phyloP scores from a whole-genome alignment of 2,329 filamentous ascomycete genomes.

The Rosellinia necatrix region DNA sequence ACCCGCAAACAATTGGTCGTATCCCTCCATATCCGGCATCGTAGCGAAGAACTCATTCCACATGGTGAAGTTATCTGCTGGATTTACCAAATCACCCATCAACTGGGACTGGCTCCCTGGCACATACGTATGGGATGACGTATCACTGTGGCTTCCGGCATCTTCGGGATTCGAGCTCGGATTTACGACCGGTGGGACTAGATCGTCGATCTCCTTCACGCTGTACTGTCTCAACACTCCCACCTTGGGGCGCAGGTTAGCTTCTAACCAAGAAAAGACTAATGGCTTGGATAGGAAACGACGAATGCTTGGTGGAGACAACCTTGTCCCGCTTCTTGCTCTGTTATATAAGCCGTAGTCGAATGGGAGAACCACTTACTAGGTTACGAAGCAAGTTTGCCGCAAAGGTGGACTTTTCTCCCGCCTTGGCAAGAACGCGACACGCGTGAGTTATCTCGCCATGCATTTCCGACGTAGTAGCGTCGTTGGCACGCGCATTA shows the following conservation, averaged over 20 bases:
- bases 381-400: constrained; percentile 29
- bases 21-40: constrained; percentile 25
- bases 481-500: neutral
- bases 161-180: neutral
- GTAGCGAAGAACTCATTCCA: constrained; percentile 31
- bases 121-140: neutral
- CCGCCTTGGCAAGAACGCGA: constrained; percentile 27
- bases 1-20: constrained; percentile 33
- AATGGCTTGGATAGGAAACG: no score
- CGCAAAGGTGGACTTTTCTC: constrained; percentile 29
- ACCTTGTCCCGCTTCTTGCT: no score
- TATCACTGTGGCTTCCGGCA: neutral
- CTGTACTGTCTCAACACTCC: constrained; percentile 29
- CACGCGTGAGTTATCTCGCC: constrained; percentile 27
- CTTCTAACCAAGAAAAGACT: neutral
- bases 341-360: no score
- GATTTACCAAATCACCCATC: constrained; percentile 11
- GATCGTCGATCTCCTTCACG: constrained; percentile 21
- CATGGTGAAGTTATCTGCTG: constrained; percentile 11
- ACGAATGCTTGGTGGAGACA: no score
- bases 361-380: neutral
- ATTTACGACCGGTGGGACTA: neutral
- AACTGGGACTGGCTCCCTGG: neutral
- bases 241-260: constrained; percentile 8
- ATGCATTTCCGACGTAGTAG: constrained; percentile 18